phyloP scores from a whole-genome alignment of 768 basidiomycete genomes.

The Hirschioporus abietinus region DNA sequence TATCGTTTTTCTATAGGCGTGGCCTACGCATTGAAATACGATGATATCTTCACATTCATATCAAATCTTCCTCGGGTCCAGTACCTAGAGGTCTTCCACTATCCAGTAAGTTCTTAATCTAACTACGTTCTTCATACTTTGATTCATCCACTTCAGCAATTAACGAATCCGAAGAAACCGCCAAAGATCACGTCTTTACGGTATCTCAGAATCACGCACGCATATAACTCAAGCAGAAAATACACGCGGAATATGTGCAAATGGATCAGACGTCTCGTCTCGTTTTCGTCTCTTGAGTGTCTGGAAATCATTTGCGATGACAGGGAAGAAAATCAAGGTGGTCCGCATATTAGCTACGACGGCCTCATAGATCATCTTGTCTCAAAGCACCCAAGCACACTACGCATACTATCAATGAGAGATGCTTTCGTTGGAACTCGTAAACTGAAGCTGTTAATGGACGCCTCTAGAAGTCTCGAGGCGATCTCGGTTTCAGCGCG shows the following conservation, averaged over 20 bases:
- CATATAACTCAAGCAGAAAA: constrained; percentile 13
- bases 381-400: constrained; percentile 24
- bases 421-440: constrained; percentile 27
- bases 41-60: constrained; percentile 46
- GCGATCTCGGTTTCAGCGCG: constrained; percentile 29
- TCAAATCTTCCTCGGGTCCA: constrained; percentile 34
- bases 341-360: constrained; percentile 25
- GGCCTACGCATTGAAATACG: constrained; percentile 53
- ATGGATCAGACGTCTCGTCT: constrained; percentile 36
- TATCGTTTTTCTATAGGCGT: constrained; percentile 44
- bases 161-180: constrained; percentile 19
- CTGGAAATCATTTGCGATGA: constrained; percentile 26
- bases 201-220: constrained; percentile 11
- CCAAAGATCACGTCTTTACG: constrained; percentile 14
- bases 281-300: constrained; percentile 28
- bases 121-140: background rate
- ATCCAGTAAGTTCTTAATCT: constrained; percentile 33
- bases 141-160: constrained; percentile 36
- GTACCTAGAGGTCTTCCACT: constrained; percentile 41
- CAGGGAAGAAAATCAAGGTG: constrained; percentile 19
- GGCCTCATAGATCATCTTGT: constrained; percentile 36
- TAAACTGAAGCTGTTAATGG: constrained; percentile 25
- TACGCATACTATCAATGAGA: constrained; percentile 30
- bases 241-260: constrained; percentile 30
- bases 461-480: constrained; percentile 30